Conservation (phyloP, 2,329 filamentous ascomycete species). For the Pezicula carpinea region DNA sequence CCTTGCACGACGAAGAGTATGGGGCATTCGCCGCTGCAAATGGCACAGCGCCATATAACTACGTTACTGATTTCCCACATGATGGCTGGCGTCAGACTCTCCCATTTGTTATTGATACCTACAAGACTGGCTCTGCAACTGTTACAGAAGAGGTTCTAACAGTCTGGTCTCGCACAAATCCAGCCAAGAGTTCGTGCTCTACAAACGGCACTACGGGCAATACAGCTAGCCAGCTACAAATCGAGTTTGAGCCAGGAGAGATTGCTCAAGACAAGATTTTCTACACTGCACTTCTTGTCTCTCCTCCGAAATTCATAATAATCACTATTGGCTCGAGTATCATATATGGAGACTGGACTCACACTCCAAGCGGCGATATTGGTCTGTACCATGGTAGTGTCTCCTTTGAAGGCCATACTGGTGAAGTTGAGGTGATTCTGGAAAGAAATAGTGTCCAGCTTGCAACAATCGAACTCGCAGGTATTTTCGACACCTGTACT, state of each 20-base stretch:
- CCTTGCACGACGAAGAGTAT: slow-evolving; percentile 32
- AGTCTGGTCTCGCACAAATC: slow-evolving; percentile 31
- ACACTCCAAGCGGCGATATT: slow-evolving; percentile 23
- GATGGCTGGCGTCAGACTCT: slow-evolving; percentile 39
- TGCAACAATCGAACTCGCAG: slow-evolving; percentile 19
- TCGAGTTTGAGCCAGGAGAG: slow-evolving; percentile 16
- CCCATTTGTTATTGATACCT: slow-evolving; percentile 32
- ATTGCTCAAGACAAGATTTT: slow-evolving; percentile 22
- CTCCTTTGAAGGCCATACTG: slow-evolving; percentile 18
- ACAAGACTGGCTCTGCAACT: slow-evolving; percentile 23
- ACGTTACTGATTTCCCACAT: slow-evolving; percentile 42
- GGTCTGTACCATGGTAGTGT: slow-evolving; percentile 32
- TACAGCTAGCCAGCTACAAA: slow-evolving; percentile 15
- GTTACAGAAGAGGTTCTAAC: slow-evolving; percentile 22
- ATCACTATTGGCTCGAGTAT: slow-evolving; percentile 29
- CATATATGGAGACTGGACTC: slow-evolving; percentile 19
- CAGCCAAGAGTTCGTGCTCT: slow-evolving; percentile 20
- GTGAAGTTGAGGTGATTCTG: slow-evolving; percentile 24
- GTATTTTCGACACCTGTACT: slow-evolving; percentile 23
- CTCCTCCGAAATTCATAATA: slow-evolving; percentile 21
- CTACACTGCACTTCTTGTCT: slow-evolving; percentile 31
- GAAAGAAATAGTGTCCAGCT: slow-evolving; percentile 17
- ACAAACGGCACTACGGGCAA: background rate
- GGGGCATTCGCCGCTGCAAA: background rate
- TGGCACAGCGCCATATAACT: slow-evolving; percentile 33